Percentiles rank a stretch among this genome's conserved stretches.
These are phyloP conservation scores for Phytophthora pinifolia DNA, from an alignment of 352 stramenopile genomes.

Conservation along the genomic window DNA sequence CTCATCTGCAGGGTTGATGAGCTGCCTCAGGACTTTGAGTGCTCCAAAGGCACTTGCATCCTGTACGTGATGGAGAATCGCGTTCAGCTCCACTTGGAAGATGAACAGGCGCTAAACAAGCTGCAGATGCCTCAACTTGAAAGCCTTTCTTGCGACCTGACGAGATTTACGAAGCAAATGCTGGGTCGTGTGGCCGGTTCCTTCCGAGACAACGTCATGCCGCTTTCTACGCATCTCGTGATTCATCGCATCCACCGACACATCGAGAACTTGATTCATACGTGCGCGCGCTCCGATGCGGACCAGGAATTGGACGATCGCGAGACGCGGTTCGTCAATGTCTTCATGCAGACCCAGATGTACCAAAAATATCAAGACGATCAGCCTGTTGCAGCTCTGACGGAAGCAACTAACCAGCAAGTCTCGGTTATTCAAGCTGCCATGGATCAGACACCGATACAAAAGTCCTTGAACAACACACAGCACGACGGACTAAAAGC, in stretches of 20 bases:
- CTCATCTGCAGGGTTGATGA: slow-evolving; percentile 53
- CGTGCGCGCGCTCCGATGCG: slow-evolving; percentile 8
- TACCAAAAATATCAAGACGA: slow-evolving; percentile 59
- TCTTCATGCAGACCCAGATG: slow-evolving; percentile 50
- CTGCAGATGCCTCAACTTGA: slow-evolving; percentile 32
- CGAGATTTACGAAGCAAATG: slow-evolving; percentile 38
- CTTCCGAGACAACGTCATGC: slow-evolving; percentile 25
- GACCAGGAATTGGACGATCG: slow-evolving; percentile 8
- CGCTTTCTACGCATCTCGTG: slow-evolving; percentile 44
- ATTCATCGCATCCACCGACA: slow-evolving; percentile 48
- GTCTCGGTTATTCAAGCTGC: not conserved
- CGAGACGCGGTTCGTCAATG: slow-evolving; percentile 28
- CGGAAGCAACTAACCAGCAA: slow-evolving; percentile 13
- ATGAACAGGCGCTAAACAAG: slow-evolving; percentile 16
- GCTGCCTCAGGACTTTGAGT: slow-evolving; percentile 40
- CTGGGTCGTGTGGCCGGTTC: slow-evolving; percentile 23
- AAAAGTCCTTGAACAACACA: slow-evolving; percentile 1
- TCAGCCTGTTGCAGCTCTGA: slow-evolving; percentile 6
- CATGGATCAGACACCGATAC: not conserved
- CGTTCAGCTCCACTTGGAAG: slow-evolving; percentile 38
- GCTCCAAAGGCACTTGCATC: slow-evolving; percentile 35
- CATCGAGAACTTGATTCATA: slow-evolving; percentile 37
- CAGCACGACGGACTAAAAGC: slow-evolving; percentile 29
- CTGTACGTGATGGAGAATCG: slow-evolving; percentile 35
- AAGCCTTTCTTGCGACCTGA: slow-evolving; percentile 38